These are phyloP conservation scores for Stephanodiscus triporus DNA, from an alignment of 108 stramenopile species.

Conservation along the genomic window DNA sequence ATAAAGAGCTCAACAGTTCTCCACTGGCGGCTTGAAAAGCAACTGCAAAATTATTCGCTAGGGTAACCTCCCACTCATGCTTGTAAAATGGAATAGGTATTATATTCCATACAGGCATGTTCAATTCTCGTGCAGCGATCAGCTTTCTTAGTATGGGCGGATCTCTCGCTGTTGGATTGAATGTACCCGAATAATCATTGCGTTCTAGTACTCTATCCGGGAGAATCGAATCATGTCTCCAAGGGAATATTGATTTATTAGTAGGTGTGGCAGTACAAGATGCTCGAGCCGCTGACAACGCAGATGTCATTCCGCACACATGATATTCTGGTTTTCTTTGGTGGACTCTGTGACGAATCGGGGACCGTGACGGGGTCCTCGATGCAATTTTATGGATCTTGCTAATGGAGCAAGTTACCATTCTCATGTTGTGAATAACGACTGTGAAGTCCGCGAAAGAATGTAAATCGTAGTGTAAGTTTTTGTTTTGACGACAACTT, in stretches of 20 bases:
- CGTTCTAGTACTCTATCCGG: constrained; percentile 3
- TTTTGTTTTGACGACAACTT: constrained; percentile 5
- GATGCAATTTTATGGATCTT: not conserved
- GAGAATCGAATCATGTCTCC: constrained; percentile 2
- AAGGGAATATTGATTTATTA: not conserved
- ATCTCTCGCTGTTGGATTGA: not conserved
- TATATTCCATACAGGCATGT: constrained; percentile 9
- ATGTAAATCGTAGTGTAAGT: not conserved
- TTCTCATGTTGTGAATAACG: not conserved
- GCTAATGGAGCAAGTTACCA: not conserved
- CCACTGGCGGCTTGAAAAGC: constrained; percentile 16
- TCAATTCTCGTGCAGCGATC: constrained; percentile 15
- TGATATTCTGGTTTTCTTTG: not conserved
- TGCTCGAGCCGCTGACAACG: not conserved
- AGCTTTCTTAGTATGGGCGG: constrained; percentile 14
- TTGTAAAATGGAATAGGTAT: constrained; percentile 10
- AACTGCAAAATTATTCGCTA: constrained; percentile 14
- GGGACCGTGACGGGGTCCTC: not conserved
- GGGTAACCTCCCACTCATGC: constrained; percentile 20
- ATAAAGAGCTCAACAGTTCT: constrained; percentile 7
- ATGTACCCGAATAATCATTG: constrained; percentile 5
- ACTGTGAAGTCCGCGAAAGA: not conserved
- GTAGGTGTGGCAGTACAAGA: not conserved
- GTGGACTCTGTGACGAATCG: not conserved
- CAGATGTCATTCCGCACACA: not conserved